Conservation (phyloP, 768 basidiomycete species). For the Mycena metata region DNA sequence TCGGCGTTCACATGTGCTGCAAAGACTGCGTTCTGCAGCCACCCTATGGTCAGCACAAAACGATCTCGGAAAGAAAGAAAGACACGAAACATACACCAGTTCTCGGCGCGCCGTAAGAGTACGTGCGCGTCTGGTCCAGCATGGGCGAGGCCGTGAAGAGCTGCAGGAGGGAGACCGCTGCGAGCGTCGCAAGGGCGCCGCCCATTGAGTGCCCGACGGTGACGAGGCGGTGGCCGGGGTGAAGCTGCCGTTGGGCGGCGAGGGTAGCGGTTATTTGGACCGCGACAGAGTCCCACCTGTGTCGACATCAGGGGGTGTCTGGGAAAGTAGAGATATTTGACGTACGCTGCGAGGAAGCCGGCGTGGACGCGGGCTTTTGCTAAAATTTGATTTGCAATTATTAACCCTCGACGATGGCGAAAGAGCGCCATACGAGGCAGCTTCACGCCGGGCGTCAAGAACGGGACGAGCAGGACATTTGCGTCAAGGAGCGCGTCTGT, state of each 20-base stretch:
- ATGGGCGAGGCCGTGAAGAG: slow-evolving; percentile 55
- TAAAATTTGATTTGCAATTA: slow-evolving; percentile 39
- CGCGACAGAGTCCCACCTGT: slow-evolving; percentile 66
- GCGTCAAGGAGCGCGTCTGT: slow-evolving; percentile 59
- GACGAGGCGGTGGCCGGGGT: slow-evolving; percentile 57
- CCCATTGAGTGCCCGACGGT: slow-evolving; percentile 69
- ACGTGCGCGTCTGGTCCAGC: slow-evolving; percentile 50
- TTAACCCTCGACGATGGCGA: background rate
- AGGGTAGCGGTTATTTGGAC: slow-evolving; percentile 55
- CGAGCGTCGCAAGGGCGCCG: slow-evolving; percentile 64
- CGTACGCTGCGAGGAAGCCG: slow-evolving; percentile 64
- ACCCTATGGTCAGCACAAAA: background rate
- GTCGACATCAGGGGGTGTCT: background rate
- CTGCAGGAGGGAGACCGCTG: slow-evolving; percentile 58
- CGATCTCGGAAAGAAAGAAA: too few relatives aligned
- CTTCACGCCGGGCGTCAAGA: slow-evolving; percentile 59
- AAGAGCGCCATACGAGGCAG: slow-evolving; percentile 50
- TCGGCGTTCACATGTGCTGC: slow-evolving; percentile 59
- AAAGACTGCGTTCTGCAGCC: slow-evolving; percentile 60
- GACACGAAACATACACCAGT: slow-evolving; percentile 54
- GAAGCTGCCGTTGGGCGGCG: slow-evolving; percentile 48
- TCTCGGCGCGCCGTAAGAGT: slow-evolving; percentile 66
- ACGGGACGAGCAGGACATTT: slow-evolving; percentile 57
- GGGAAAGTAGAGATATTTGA: background rate
- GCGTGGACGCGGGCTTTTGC: slow-evolving; percentile 60